Percentiles rank a stretch among this genome's conserved stretches.
Conservation (phyloP, 169 alveolate species). For the Cryptosporidium baileyi region DNA sequence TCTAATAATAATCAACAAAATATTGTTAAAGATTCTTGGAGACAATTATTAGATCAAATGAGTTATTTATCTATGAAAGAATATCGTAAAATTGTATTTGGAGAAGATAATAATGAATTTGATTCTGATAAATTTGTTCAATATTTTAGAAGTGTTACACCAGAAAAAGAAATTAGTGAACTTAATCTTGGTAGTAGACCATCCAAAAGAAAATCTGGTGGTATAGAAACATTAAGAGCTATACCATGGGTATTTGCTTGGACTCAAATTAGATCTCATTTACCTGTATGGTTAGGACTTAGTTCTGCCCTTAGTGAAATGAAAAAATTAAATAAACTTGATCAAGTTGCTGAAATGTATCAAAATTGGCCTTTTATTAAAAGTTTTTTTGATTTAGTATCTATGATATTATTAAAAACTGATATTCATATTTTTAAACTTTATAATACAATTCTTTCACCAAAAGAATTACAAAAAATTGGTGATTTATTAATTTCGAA, state of each 20-base stretch:
- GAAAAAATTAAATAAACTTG: slow-evolving; percentile 53
- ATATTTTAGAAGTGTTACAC: slow-evolving; percentile 82
- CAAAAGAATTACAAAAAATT: slow-evolving; percentile 22
- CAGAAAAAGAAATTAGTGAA: slow-evolving; percentile 82
- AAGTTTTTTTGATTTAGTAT: slow-evolving; percentile 81
- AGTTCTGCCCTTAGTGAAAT: slow-evolving; percentile 73
- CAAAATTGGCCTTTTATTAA: slow-evolving; percentile 83
- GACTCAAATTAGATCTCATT: slow-evolving; percentile 83
- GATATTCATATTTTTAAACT: slow-evolving; percentile 74
- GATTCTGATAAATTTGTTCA: slow-evolving; percentile 77
- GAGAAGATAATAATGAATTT: slow-evolving; percentile 80
- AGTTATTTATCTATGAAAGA: slow-evolving; percentile 77
- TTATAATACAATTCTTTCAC: slow-evolving; percentile 40
- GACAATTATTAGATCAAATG: slow-evolving; percentile 78
- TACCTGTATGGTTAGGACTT: slow-evolving; percentile 86
- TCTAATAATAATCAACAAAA: background rate
- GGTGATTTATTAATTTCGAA: slow-evolving; percentile 38
- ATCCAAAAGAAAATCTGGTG: slow-evolving; percentile 80
- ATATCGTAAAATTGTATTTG: slow-evolving; percentile 76
- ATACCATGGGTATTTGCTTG: slow-evolving; percentile 90
- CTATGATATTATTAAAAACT: slow-evolving; percentile 80
- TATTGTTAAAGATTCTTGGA: slow-evolving; percentile 74
- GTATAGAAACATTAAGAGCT: slow-evolving; percentile 84
- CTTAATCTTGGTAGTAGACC: slow-evolving; percentile 85
- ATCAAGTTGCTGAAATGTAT: slow-evolving; percentile 77